Evolutionary conservation across 2,329 filamentous ascomycete species (phyloP).

Genomic region (Colletotrichum limetticola): DNA sequence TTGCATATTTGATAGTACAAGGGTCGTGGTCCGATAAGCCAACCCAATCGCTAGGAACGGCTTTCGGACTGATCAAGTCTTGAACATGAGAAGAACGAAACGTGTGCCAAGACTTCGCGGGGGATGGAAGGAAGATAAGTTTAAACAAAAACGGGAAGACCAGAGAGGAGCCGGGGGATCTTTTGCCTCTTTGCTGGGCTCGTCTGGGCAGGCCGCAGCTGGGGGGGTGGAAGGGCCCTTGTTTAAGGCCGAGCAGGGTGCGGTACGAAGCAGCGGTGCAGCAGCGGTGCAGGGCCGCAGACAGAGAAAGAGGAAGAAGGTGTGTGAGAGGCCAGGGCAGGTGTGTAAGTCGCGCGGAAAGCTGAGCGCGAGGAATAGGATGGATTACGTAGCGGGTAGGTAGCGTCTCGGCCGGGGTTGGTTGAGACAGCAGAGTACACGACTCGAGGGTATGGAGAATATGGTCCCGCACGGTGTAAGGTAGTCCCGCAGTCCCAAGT

Average conservation of each 20-base stretch:
- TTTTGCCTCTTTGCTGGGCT: slow-evolving; percentile 34
- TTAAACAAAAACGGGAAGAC: slow-evolving; percentile 33
- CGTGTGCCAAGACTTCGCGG: slow-evolving; percentile 34
- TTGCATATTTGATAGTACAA: slow-evolving; percentile 33
- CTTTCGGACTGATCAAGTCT: slow-evolving; percentile 33
- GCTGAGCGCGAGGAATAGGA: slow-evolving; percentile 33
- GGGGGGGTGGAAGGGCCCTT: slow-evolving; percentile 30
- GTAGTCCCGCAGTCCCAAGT: slow-evolving; percentile 23
- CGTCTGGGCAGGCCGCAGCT: slow-evolving; percentile 18
- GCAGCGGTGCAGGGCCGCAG: too few relatives aligned
- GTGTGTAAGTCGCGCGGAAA: slow-evolving; percentile 34
- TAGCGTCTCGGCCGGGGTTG: slow-evolving; percentile 36
- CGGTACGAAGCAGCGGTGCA: slow-evolving; percentile 14
- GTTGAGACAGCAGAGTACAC: slow-evolving; percentile 35
- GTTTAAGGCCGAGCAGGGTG: slow-evolving; percentile 34
- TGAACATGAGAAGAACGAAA: slow-evolving; percentile 35
- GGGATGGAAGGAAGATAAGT: slow-evolving; percentile 35
- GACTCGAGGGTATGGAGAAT: slow-evolving; percentile 33
- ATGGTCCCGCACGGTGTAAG: slow-evolving; percentile 28
- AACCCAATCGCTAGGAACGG: slow-evolving; percentile 34
- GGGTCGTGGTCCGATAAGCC: slow-evolving; percentile 32
- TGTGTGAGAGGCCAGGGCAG: neutral
- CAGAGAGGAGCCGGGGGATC: slow-evolving; percentile 30
- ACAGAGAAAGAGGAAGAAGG: neutral
- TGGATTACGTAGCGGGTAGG: slow-evolving; percentile 36